These are phyloP conservation scores for Cymbopogon flexuosus DNA, from an alignment of 202 grass and related monocot genomes.

Conservation along the genomic window DNA sequence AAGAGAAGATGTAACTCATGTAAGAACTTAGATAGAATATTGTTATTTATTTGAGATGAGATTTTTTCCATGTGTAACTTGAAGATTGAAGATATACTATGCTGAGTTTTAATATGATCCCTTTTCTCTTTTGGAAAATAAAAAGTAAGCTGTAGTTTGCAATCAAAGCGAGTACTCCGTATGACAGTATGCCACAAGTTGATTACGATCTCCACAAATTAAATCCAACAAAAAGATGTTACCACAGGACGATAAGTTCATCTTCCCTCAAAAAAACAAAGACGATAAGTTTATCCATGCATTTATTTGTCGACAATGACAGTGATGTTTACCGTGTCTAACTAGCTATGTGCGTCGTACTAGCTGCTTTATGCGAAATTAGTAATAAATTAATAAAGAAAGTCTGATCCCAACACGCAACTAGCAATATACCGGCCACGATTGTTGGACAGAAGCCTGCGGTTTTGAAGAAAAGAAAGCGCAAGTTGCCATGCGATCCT, in stretches of 20 bases:
- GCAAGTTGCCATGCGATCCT: constrained; percentile 35
- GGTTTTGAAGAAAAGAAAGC: background rate
- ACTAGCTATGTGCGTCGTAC: background rate
- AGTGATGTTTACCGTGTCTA: background rate
- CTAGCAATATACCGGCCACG: background rate
- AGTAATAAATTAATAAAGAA: background rate
- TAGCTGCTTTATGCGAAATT: background rate
- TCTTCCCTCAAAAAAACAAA: background rate
- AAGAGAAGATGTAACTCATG: too few relatives aligned
- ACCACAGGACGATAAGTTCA: background rate
- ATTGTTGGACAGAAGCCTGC: constrained; percentile 19
- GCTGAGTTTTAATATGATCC: too few relatives aligned
- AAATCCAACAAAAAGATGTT: background rate
- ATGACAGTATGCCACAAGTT: too few relatives aligned
- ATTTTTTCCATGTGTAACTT: too few relatives aligned
- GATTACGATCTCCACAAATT: background rate
- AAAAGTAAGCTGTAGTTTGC: too few relatives aligned
- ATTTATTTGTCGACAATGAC: background rate
- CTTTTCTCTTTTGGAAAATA: too few relatives aligned
- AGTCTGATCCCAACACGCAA: background rate
- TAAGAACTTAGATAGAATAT: too few relatives aligned
- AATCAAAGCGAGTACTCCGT: background rate
- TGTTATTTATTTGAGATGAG: too few relatives aligned
- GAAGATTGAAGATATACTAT: too few relatives aligned
- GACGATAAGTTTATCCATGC: background rate